Conservation (phyloP, 2,329 filamentous ascomycete species). For the Exophiala xenobiotica region DNA sequence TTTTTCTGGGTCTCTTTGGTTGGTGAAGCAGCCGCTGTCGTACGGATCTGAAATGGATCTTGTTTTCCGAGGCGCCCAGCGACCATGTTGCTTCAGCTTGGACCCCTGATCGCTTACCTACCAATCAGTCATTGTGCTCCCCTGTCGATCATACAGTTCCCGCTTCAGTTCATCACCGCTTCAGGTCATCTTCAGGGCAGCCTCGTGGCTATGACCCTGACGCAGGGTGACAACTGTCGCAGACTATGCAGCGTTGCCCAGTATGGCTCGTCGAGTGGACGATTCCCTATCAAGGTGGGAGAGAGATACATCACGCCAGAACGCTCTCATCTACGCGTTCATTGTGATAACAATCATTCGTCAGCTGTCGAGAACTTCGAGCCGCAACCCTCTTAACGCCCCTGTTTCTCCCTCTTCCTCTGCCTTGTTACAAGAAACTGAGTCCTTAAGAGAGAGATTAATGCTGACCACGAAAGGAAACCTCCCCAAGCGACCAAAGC, state of each 20-base stretch:
- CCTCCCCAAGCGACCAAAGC: neutral
- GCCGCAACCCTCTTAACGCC: neutral
- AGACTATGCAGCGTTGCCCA: slow-evolving; percentile 14
- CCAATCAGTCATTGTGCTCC: slow-evolving; percentile 16
- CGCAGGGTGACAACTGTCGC: slow-evolving; percentile 18
- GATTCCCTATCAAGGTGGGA: no score
- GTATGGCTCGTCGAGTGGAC: slow-evolving; percentile 10
- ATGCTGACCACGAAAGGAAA: neutral
- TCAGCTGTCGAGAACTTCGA: neutral
- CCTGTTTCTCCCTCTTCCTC: slow-evolving; percentile 15
- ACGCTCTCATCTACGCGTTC: neutral
- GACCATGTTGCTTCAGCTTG: slow-evolving; percentile 3
- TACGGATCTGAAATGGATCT: neutral
- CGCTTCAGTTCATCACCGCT: slow-evolving; percentile 12
- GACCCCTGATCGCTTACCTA: slow-evolving; percentile 1
- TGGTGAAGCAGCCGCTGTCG: slow-evolving; percentile 4
- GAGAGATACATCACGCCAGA: slow-evolving; percentile 7
- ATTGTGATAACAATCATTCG: slow-evolving; percentile 3
- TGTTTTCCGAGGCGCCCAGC: neutral
- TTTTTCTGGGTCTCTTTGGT: neutral
- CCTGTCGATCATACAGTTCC: slow-evolving; percentile 22
- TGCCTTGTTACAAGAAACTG: slow-evolving; percentile 8
- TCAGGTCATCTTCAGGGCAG: slow-evolving; percentile 15
- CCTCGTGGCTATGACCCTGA: slow-evolving; percentile 10
- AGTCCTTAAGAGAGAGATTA: slow-evolving; percentile 6